Base-by-base conservation (phyloP, 352 stramenopile species). In the Phytophthora rubi region DNA sequence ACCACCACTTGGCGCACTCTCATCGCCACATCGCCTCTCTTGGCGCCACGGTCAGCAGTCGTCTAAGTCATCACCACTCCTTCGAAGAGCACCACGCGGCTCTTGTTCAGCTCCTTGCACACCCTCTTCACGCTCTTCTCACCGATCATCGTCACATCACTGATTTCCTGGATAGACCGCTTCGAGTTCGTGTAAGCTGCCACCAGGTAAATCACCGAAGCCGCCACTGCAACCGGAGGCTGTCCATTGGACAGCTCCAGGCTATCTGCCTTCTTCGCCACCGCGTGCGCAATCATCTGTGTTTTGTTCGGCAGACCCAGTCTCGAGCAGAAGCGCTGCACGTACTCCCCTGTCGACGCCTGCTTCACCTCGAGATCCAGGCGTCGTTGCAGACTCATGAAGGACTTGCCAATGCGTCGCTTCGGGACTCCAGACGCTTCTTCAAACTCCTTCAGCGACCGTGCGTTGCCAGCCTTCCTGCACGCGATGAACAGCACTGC, bases 21-120 rank as follows among this genome's bases (percentile, higher is more conserved):
- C 45, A 33, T 33, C 23, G 18, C 49, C 53, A 45, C 26, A 47
- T 65, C 42, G 39, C 56, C 48, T 65, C 62, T 72, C 44, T 71
- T 71, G 51, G 45, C 54, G 32, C 59, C 48, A 51, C 47, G 13
- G 54, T 52, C 30, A 63, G 53, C 52, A 51, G 42, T 63, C 53
- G 44, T 77, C 75, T 83, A 89, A 42, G 75, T 84, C 63, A 85
- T 81, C 60, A 89, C 56, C 53, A 93, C 81, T 55, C 86, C 86
- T 74, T 91, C 86, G 67, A 94, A 94, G 4, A 94, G 73, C 62
- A 88, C 75, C 26, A 92, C 68, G 44, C 86, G 86, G 51, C 85
- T 94, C 81, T 94, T 92, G 78, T 93, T 92, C 16, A 94, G 74
- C 66, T 93, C 85, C 81, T 94, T 94, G 83, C 85, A 93, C 53